Evolutionary conservation across 2,329 filamentous ascomycete genomes (phyloP).

Genomic region (Magnaporthales sp.): DNA sequence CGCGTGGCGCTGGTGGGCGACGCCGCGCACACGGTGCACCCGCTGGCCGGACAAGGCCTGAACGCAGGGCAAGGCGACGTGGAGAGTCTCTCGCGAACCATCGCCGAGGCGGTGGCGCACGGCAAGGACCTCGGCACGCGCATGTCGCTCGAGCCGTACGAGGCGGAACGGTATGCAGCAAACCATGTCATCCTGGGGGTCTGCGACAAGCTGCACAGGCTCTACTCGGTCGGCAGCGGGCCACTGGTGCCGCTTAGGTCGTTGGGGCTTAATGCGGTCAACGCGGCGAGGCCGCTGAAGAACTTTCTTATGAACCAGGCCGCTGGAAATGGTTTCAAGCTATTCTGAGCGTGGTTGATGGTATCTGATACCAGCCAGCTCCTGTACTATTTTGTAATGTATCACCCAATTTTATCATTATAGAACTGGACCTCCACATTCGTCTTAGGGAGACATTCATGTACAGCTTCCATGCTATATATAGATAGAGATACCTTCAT

Average conservation of each 20-base stretch:
- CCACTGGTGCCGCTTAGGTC: slow-evolving; percentile 75
- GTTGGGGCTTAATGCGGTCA: slow-evolving; percentile 66
- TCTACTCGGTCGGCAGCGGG: slow-evolving; percentile 74
- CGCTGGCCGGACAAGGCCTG: slow-evolving; percentile 86
- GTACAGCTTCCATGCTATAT: not conserved
- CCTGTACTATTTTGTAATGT: not conserved
- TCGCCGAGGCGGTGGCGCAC: slow-evolving; percentile 68
- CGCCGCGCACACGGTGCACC: slow-evolving; percentile 90
- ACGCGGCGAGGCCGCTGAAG: slow-evolving; percentile 69
- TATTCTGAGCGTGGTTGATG: slow-evolving; percentile 18
- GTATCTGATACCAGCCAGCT: not conserved
- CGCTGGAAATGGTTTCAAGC: slow-evolving; percentile 42
- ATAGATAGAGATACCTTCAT: not conserved
- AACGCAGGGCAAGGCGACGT: slow-evolving; percentile 92
- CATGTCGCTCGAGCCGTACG: slow-evolving; percentile 75
- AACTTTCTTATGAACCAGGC: slow-evolving; percentile 75
- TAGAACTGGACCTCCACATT: not conserved
- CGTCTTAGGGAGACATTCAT: not conserved
- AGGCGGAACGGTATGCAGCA: slow-evolving; percentile 67
- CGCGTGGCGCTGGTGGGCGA: slow-evolving; percentile 90
- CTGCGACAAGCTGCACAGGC: slow-evolving; percentile 84
- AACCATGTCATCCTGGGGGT: slow-evolving; percentile 75
- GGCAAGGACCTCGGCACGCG: slow-evolving; percentile 80
- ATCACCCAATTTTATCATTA: not conserved
- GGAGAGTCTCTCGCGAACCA: slow-evolving; percentile 63